These are phyloP conservation scores for Lodderomyces pseudojiufengensis DNA, from an alignment of 1,139 yeast genomes.

Conservation along the genomic window DNA sequence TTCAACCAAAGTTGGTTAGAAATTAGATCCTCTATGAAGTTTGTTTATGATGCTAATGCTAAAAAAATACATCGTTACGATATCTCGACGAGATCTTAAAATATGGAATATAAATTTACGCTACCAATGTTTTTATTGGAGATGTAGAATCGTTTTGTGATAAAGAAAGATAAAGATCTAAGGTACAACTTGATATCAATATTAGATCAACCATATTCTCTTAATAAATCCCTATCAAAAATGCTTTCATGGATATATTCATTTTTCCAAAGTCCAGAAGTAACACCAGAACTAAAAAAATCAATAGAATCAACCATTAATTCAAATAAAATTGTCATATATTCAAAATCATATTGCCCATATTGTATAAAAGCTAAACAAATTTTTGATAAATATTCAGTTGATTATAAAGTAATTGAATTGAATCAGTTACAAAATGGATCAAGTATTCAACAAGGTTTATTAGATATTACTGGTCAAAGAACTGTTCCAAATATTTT, in stretches of 20 bases:
- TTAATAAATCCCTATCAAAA: too few species aligned
- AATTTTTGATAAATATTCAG: constrained; percentile 15
- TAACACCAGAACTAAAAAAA: constrained; percentile 17
- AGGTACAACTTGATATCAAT: too few species aligned
- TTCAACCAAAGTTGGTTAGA: too few species aligned
- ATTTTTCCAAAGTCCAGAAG: not conserved
- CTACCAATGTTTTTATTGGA: constrained; percentile 53
- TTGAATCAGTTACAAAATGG: constrained; percentile 21
- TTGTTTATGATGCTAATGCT: too few species aligned
- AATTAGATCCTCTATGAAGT: too few species aligned
- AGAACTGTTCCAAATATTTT: constrained; percentile 84
- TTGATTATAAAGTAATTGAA: constrained; percentile 21
- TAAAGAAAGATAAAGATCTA: too few species aligned
- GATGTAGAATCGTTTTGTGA: too few species aligned
- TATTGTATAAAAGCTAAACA: constrained; percentile 25
- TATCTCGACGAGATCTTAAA: too few species aligned
- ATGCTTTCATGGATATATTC: too few species aligned
- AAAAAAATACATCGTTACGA: too few species aligned
- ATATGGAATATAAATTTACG: too few species aligned
- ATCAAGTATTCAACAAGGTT: constrained; percentile 57
- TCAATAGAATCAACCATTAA: constrained; percentile 18
- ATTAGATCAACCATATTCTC: too few species aligned
- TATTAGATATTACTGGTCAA: constrained; percentile 72
- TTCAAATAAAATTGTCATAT: constrained; percentile 19
- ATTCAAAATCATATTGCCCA: constrained; percentile 26